A percentile compares a stretch with the other conserved stretches of the same genome.
These are phyloP conservation scores for Novakomyces olei DNA, from an alignment of 805 yeast species.

Conservation along the genomic window DNA sequence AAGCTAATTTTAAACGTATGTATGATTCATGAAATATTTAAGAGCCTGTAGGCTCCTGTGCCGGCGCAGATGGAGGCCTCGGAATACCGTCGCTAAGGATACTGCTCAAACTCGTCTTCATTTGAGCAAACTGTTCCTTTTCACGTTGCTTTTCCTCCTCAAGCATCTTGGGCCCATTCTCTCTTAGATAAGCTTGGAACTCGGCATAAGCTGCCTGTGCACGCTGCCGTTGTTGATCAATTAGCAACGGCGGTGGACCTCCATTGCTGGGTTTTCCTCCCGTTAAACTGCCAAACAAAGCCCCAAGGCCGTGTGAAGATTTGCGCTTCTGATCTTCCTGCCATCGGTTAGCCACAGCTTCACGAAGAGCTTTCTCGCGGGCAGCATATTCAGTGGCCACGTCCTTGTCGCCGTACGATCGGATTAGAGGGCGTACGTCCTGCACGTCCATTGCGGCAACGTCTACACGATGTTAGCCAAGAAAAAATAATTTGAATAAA, in stretches of 20 bases:
- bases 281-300: constrained; percentile 9
- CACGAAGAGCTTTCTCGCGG: constrained; percentile 57
- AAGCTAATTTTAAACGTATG: too few relatives aligned
- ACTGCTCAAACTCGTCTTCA: too few relatives aligned
- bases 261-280: constrained; percentile 20
- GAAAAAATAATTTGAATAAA: too few relatives aligned
- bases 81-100: too few relatives aligned
- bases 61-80: too few relatives aligned
- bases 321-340: constrained; percentile 21
- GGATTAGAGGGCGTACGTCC: constrained; percentile 77
- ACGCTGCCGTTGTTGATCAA: constrained; percentile 73
- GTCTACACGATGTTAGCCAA: too few relatives aligned
- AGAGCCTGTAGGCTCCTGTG: too few relatives aligned
- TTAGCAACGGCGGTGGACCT: constrained; percentile 46
- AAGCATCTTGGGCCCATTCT: constrained; percentile 37
- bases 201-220: constrained; percentile 75
- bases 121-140: constrained; percentile 74
- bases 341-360: constrained; percentile 26
- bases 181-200: constrained; percentile 62
- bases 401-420: constrained; percentile 43
- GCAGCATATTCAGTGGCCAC: constrained; percentile 59
- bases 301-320: constrained; percentile 4
- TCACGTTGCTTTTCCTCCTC: constrained; percentile 27
- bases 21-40: too few relatives aligned
- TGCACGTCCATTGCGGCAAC: constrained; percentile 68